Evolutionary conservation across 2,329 filamentous ascomycete genomes (phyloP).

Genomic region (Trichophyton benhamiae): DNA sequence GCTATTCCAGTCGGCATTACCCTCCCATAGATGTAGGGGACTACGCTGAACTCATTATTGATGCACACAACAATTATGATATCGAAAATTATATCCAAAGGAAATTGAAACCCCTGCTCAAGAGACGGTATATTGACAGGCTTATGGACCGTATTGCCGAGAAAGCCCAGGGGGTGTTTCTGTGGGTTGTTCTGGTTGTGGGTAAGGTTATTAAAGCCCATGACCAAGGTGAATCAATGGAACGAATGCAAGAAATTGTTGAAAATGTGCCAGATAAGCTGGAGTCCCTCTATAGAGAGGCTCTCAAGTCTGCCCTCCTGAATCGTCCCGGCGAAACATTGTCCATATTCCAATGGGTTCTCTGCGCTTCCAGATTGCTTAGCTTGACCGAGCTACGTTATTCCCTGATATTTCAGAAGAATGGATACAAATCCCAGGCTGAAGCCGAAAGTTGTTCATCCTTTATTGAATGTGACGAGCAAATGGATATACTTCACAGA

Average conservation of each 20-base stretch:
- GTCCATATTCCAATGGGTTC: neutral
- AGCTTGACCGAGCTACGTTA: neutral
- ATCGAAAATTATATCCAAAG: constrained; percentile 14
- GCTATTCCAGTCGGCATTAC: constrained; percentile 36
- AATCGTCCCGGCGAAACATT: neutral
- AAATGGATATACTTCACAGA: neutral
- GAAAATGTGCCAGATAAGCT: neutral
- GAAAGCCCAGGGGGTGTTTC: constrained; percentile 34
- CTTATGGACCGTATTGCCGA: constrained; percentile 22
- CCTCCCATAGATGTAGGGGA: constrained; percentile 27
- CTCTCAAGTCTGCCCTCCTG: neutral
- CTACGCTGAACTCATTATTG: constrained; percentile 26
- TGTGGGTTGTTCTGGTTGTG: constrained; percentile 38
- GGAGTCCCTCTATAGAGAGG: neutral
- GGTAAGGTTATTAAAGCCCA: constrained; percentile 36
- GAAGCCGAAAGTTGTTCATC: neutral
- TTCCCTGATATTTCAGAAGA: neutral
- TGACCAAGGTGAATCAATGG: constrained; percentile 17
- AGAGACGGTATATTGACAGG: constrained; percentile 12
- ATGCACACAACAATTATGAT: constrained; percentile 29
- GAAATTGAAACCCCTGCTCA: constrained; percentile 5
- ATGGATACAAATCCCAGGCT: neutral
- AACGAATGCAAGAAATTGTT: constrained; percentile 27
- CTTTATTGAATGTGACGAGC: neutral
- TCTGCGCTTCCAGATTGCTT: neutral